phyloP scores from a whole-genome alignment of 1,139 yeast genomes.

The Yamadazyma triangularis region DNA sequence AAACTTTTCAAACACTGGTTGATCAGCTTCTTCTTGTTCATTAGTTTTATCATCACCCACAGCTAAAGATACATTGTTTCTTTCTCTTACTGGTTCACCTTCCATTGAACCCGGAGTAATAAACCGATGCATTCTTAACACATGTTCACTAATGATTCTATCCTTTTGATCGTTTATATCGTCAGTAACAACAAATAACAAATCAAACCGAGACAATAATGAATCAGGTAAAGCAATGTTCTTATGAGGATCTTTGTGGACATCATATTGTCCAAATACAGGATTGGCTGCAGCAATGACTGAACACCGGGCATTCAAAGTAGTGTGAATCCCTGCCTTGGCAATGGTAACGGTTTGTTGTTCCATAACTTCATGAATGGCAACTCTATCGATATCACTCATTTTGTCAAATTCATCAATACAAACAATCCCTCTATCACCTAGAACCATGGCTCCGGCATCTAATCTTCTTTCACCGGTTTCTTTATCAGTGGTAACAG shows the following conservation, averaged over 20 bases:
- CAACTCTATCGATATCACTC: slow-evolving; percentile 96
- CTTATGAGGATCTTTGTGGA: slow-evolving; percentile 93
- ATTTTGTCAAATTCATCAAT: slow-evolving; percentile 98
- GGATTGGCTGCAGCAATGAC: slow-evolving; percentile 99
- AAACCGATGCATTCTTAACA: slow-evolving; percentile 87
- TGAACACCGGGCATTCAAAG: slow-evolving; percentile 94
- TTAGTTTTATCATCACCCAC: slow-evolving; percentile 66
- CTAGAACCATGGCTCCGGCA: slow-evolving; percentile 99
- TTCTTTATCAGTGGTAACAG: slow-evolving; percentile 93
- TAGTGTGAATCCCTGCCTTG: slow-evolving; percentile 96
- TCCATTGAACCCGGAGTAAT: slow-evolving; percentile 85
- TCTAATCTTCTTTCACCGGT: slow-evolving; percentile 96
- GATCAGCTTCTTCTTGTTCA: slow-evolving; percentile 48
- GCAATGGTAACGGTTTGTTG: slow-evolving; percentile 99
- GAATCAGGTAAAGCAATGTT: slow-evolving; percentile 98
- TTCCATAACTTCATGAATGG: slow-evolving; percentile 99
- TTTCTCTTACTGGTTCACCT: slow-evolving; percentile 92
- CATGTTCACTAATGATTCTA: slow-evolving; percentile 89
- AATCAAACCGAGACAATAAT: slow-evolving; percentile 91
- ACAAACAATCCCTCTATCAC: slow-evolving; percentile 96
- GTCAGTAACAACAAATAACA: slow-evolving; percentile 92
- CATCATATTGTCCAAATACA: slow-evolving; percentile 93
- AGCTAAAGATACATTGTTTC: slow-evolving; percentile 62
- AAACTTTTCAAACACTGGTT: slow-evolving; percentile 74
- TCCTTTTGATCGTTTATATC: slow-evolving; percentile 85